Conservation (phyloP, 1,284 basidiomycete species). For the Somion occarium region DNA sequence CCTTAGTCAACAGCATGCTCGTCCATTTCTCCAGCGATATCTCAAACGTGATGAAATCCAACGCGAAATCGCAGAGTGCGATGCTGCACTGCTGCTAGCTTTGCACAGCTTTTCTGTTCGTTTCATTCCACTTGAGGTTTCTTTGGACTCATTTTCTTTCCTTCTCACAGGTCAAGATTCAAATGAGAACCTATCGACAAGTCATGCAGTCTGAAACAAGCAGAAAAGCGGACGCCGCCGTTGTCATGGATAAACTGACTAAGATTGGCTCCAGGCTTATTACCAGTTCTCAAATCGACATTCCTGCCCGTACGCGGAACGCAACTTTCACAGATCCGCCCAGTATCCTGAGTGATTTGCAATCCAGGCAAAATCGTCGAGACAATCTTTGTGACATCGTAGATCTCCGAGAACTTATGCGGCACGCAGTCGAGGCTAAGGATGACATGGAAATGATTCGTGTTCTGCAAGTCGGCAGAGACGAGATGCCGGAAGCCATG, state of each 20-base stretch:
- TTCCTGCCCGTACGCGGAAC: too few relatives aligned
- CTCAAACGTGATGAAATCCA: constrained; percentile 70
- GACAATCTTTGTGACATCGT: constrained; percentile 52
- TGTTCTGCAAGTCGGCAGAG: constrained; percentile 55
- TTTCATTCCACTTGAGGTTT: too few relatives aligned
- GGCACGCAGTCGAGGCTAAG: constrained; percentile 47
- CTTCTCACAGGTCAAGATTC: constrained; percentile 38
- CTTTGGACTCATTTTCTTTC: too few relatives aligned
- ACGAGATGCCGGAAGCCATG: constrained; percentile 75
- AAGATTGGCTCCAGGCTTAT: too few relatives aligned
- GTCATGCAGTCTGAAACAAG: constrained; percentile 40
- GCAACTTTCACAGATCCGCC: too few relatives aligned
- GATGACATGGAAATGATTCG: constrained; percentile 62
- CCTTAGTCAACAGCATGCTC: constrained; percentile 52
- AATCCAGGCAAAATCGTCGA: constrained; percentile 44
- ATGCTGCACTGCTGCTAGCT: constrained; percentile 49
- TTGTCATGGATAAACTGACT: constrained; percentile 1
- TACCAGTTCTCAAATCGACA: too few relatives aligned
- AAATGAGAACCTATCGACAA: constrained; percentile 56
- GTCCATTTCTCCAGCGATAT: constrained; percentile 77
- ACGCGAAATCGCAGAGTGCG: constrained; percentile 48
- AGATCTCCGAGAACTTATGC: constrained; percentile 55
- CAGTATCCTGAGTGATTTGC: constrained; percentile 20
- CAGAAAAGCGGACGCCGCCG: not conserved
- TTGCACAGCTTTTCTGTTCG: constrained; percentile 52